Conservation (phyloP, 139 green algal genomes). For the Auxenochlorella pyrenoidosa region DNA sequence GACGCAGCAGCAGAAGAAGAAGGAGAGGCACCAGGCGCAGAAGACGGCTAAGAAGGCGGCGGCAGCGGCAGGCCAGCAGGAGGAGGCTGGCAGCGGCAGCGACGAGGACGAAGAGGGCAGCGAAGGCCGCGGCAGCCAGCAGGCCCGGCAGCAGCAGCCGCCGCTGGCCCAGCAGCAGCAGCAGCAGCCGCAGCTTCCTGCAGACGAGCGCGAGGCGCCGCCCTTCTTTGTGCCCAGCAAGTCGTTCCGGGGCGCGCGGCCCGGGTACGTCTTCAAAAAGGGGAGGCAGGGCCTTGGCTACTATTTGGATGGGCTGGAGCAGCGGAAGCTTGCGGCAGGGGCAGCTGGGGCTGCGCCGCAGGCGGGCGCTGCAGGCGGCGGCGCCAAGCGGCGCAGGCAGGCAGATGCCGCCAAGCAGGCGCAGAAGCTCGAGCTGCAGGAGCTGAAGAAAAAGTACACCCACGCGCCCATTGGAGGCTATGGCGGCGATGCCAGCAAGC, state of each 20-base stretch:
- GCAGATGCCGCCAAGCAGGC: neutral
- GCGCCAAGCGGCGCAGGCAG: neutral
- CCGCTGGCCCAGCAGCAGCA: constrained; percentile 11
- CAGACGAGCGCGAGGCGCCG: neutral
- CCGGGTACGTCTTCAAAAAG: constrained; percentile 70
- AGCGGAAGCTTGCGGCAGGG: constrained; percentile 4
- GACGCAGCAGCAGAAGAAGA: constrained; percentile 32
- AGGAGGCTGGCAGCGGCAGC: neutral
- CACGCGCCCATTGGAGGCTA: constrained; percentile 17
- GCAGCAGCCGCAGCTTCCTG: neutral
- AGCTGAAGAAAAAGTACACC: constrained; percentile 10
- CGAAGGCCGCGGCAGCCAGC: neutral
- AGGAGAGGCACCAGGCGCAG: neutral
- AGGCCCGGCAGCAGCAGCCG: neutral
- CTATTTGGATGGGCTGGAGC: constrained; percentile 56
- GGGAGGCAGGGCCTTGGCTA: constrained; percentile 74
- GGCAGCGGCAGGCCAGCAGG: neutral
- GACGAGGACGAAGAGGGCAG: neutral
- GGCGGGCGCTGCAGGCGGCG: neutral
- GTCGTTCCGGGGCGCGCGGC: constrained; percentile 54
- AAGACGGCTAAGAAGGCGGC: neutral
- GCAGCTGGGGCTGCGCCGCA: constrained; percentile 29
- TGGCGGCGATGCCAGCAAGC: neutral
- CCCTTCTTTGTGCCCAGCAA: constrained; percentile 46
- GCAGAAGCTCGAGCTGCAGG: constrained; percentile 14